Base-by-base conservation (phyloP, 306 rosid species). In the Quercus rubra region DNA sequence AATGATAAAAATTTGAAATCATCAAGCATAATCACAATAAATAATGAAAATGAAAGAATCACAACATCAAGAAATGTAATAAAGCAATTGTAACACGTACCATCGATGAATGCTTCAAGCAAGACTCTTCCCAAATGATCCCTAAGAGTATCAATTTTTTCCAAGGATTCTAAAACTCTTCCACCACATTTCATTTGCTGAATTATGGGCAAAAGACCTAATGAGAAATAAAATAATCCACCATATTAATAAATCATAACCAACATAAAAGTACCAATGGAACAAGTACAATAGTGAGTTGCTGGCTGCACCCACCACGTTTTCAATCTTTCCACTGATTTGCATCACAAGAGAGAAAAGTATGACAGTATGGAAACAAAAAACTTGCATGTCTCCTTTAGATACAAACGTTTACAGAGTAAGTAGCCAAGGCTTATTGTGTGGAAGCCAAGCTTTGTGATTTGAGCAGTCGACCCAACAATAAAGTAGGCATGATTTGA, bases 131-230 rank as follows among this genome's bases (percentile, higher is more conserved):
- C 90, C 80, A 55, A 66, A 78, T 80, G 78, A 75, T 80, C 88
- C 85, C 79, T 80, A 76, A 86, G 80, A 71, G 77, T 73, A 79
- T 81, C 83, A 68, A 85, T 74, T 66, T 89, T 82, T 81, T 92
- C 92, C 67, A 91, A 38, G 77, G 88, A 91, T 66, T 90, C 91
- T 25, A 92, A 20, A 75, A 83, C 88, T 79, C 83, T 83, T 81
- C 88, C 97, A 63, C 89, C 92, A 76, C 84, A 84, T 85, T 81
- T 89, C 46, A 91, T 74, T 63, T 81, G 91, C 72, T 84, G 88
- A 84, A 94, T 84, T 75, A 91, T 87, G 62, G 99, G 99, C 79
- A 94, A 83, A 77, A 94, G 80, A 71, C 98, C 99, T 94, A 74
- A 56, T 49, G 55, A 85, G 70, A 81, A 75, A 81, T 61, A 80